Evolutionary conservation across 257 asterid genomes (phyloP).

Genomic region (Solanum lycopersicoides): DNA sequence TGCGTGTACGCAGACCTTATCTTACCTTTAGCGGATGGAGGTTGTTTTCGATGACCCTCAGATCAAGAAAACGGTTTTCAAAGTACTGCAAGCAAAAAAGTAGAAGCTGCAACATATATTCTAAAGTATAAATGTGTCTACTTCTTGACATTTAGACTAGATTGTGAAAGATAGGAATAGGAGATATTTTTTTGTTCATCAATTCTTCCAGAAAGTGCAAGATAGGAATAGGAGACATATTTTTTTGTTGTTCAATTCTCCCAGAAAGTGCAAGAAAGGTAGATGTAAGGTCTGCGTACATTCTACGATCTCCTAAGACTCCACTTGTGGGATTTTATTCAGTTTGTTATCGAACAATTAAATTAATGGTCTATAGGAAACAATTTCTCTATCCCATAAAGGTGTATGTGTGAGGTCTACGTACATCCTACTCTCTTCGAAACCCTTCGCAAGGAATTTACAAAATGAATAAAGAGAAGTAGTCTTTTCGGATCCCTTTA

Average conservation of each 20-base stretch:
- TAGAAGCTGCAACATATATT: background rate
- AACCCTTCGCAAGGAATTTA: background rate
- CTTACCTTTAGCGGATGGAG: background rate
- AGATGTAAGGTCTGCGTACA: too few relatives aligned
- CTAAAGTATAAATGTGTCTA: background rate
- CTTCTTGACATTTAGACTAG: background rate
- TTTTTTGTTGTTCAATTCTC: background rate
- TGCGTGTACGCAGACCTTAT: background rate
- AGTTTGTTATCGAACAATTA: background rate
- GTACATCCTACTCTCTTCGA: background rate
- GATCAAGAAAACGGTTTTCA: background rate
- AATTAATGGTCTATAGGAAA: too few relatives aligned
- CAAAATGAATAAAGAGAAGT: too few relatives aligned
- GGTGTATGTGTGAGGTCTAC: background rate
- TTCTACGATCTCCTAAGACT: too few relatives aligned
- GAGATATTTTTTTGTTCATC: too few relatives aligned
- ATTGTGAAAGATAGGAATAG: background rate
- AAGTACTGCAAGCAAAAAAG: background rate
- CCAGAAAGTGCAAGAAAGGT: too few relatives aligned
- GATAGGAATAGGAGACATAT: too few relatives aligned
- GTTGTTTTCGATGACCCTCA: background rate
- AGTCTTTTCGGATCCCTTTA: too few relatives aligned
- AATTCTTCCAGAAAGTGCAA: too few relatives aligned
- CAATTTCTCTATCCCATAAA: background rate
- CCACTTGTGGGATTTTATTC: too few relatives aligned